Conservation (phyloP, 148 eudicot genomes). For the Hydrangea macrophylla region DNA sequence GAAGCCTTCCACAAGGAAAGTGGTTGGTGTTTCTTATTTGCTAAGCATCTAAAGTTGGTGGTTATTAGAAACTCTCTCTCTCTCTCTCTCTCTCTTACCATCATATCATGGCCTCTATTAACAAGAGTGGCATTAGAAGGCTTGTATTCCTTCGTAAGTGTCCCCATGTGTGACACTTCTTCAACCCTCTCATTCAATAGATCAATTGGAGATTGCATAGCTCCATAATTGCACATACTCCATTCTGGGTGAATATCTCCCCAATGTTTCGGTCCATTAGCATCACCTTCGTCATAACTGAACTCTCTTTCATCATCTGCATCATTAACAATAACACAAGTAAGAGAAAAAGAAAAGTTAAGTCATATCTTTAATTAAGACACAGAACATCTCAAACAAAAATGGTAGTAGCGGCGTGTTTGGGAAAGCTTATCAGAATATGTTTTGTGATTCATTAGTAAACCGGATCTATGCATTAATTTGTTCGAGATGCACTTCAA, state of each 20-base stretch:
- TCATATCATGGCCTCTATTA: slow-evolving; percentile 44
- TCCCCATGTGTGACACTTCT: slow-evolving; percentile 23
- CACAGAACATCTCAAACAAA: no score
- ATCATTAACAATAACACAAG: neutral
- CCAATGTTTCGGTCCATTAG: slow-evolving; percentile 35
- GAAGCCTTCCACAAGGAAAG: no score
- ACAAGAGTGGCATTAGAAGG: slow-evolving; percentile 37
- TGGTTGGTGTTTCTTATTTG: no score
- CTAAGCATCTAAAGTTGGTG: no score
- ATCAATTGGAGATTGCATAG: slow-evolving; percentile 49
- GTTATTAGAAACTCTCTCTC: no score
- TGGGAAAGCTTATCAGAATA: no score
- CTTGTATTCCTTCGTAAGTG: slow-evolving; percentile 21
- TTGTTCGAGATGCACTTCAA: no score
- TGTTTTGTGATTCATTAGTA: no score
- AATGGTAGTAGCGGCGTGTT: no score
- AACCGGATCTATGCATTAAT: no score
- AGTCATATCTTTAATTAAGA: no score
- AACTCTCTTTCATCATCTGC: slow-evolving; percentile 42
- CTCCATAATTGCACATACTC: slow-evolving; percentile 29
- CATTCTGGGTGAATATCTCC: slow-evolving; percentile 41
- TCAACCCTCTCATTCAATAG: slow-evolving; percentile 25
- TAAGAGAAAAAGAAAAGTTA: neutral
- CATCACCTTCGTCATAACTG: slow-evolving; percentile 20
- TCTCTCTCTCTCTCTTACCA: slow-evolving; percentile 27